phyloP scores from a whole-genome alignment of 371 early-diverging fungal species.

The Mortierella sp. region DNA sequence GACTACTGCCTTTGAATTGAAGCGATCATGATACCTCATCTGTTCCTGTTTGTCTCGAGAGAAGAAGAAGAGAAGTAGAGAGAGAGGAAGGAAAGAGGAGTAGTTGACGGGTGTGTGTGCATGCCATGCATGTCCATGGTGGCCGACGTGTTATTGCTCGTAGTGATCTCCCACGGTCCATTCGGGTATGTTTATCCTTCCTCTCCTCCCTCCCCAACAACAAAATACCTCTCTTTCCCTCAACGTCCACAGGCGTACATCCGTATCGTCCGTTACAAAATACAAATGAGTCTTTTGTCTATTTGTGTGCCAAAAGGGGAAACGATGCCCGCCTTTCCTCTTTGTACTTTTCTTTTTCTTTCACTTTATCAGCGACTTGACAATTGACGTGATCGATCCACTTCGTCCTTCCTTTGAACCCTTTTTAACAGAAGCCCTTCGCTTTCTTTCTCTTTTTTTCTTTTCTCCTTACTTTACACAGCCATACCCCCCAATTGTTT shows the following conservation, averaged over 20 bases:
- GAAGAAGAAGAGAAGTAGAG: no score
- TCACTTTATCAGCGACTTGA: not conserved
- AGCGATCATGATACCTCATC: not conserved
- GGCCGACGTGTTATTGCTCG: not conserved
- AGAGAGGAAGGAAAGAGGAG: no score
- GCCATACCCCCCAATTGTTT: not conserved
- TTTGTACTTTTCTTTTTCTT: not conserved
- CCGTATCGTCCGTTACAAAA: not conserved
- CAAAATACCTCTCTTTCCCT: not conserved
- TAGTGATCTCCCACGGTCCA: conserved; percentile 5
- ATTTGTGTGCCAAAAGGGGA: conserved; percentile 3
- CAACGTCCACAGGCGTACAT: not conserved
- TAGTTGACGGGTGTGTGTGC: no score
- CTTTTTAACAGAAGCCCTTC: not conserved
- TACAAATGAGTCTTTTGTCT: no score
- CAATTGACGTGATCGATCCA: not conserved
- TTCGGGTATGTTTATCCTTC: not conserved
- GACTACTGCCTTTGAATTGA: no score
- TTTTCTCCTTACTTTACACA: not conserved
- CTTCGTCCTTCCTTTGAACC: not conserved
- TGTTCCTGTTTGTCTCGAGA: no score
- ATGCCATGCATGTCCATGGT: not conserved
- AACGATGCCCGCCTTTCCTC: not conserved
- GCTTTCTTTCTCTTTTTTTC: not conserved
- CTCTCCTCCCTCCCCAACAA: not conserved